A percentile compares a stretch with the other conserved stretches of the same genome.
Conservation (phyloP, 2,329 filamentous ascomycete genomes). For the Beauveria bassiana region DNA sequence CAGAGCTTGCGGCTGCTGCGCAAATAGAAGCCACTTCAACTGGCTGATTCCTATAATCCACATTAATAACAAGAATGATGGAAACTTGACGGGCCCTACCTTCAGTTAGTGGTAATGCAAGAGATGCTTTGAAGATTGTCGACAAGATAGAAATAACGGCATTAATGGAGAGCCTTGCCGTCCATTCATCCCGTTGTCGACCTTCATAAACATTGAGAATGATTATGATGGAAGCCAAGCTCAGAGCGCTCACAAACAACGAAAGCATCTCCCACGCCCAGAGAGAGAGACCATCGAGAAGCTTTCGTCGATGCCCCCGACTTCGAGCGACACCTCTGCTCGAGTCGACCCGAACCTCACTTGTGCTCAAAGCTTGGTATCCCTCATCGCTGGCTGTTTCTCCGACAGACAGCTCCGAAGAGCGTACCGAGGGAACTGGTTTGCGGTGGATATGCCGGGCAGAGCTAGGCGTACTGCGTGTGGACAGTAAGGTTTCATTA, state of each 20-base stretch:
- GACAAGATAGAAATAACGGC: neutral
- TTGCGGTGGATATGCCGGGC: neutral
- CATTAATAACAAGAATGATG: neutral
- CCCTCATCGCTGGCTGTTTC: neutral
- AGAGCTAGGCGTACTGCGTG: neutral
- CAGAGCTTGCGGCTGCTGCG: neutral
- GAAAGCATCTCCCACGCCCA: slow-evolving; percentile 5
- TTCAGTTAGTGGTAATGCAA: slow-evolving; percentile 1
- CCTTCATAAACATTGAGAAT: neutral
- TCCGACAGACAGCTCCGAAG: neutral
- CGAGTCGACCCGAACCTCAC: neutral
- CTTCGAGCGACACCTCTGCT: neutral
- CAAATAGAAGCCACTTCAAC: slow-evolving; percentile 1
- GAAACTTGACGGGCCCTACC: neutral
- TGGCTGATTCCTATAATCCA: neutral
- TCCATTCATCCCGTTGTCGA: neutral
- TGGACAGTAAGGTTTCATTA: neutral
- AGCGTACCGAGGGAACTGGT: neutral
- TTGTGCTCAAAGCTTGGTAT: neutral
- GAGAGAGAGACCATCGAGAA: neutral
- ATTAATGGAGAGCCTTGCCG: neutral
- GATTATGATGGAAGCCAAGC: neutral
- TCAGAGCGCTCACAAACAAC: neutral
- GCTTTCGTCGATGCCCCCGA: neutral
- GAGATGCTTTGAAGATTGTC: neutral